Base-by-base conservation (phyloP, 345 rosid species). In the Pugionium cornutum region DNA sequence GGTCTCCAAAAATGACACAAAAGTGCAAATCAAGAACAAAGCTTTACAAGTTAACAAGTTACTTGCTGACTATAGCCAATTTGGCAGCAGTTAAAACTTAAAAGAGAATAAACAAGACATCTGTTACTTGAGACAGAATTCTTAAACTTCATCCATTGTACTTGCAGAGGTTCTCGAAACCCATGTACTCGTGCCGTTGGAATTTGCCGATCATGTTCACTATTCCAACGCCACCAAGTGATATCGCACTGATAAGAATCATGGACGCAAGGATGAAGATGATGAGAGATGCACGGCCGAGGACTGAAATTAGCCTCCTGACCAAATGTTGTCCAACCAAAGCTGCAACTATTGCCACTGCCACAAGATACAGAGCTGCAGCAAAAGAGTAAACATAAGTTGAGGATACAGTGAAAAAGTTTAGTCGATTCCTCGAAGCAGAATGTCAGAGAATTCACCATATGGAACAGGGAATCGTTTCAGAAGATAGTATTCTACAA, bases 381-480 rank as follows among this genome's bases (percentile, higher is more conserved):
- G 42, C 29, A 48, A 60, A 33, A 32, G 39, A 32, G 37, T 18
- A 7, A 51, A 66, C 4, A 51, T 1, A 34, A 1, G 10, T 5
- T 40, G n/a, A 40, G n/a, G 7, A 7, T 40, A 40, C 42, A 2
- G 1, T 7, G 42, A 7, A 39, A 39, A 7, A 5, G 3, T 39
- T 39, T 2, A 5, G 3, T 7, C 42, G 42, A 39, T 39, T 39
- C 42, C 2, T 39, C 6, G 9, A 4, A 7, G 37, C 10, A 18
- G 27, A 35, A 44, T 30, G 40, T 47, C 44, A 42, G 29, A 29
- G 4, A 47, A 55, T 76, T 81, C 53, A 85, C 95, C 92, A 9
- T 81, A 87, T 27, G 97, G 92, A 47, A 89, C 83, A 2, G 95
- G 92, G 67, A 89, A 89, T 40, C 92, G 89, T 62, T 83, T 85